These are phyloP conservation scores for Lagenidium giganteum DNA, from an alignment of 352 stramenopile genomes.

Conservation along the genomic window DNA sequence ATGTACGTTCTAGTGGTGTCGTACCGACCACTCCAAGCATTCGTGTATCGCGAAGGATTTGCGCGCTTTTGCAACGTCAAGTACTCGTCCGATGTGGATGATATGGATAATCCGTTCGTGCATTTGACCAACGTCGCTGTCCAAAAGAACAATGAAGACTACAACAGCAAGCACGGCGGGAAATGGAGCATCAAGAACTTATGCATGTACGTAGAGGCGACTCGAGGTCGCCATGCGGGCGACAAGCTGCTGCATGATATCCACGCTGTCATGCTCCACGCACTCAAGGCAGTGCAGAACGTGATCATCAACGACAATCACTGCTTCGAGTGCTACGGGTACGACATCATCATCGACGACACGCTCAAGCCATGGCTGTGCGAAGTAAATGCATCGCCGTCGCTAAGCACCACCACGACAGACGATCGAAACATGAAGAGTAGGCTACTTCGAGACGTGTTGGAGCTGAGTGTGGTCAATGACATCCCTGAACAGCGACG, in stretches of 20 bases:
- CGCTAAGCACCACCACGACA: conserved; percentile 58
- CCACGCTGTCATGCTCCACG: conserved; percentile 82
- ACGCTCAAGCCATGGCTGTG: conserved; percentile 91
- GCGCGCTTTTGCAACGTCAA: conserved; percentile 92
- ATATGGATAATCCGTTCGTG: conserved; percentile 90
- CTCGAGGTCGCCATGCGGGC: conserved; percentile 36
- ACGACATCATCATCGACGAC: conserved; percentile 92
- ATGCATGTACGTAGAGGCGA: conserved; percentile 80
- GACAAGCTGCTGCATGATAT: conserved; percentile 65
- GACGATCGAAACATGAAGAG: conserved; percentile 82
- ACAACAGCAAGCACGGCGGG: conserved; percentile 87
- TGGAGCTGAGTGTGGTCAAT: conserved; percentile 51
- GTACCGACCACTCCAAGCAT: conserved; percentile 76
- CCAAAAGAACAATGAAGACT: conserved; percentile 90
- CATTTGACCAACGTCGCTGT: conserved; percentile 89
- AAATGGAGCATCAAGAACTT: conserved; percentile 90
- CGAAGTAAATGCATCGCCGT: conserved; percentile 83
- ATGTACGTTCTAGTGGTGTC: conserved; percentile 92
- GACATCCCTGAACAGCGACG: conserved; percentile 42
- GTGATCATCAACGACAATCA: conserved; percentile 93
- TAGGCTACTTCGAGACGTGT: conserved; percentile 58
- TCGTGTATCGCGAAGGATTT: conserved; percentile 87
- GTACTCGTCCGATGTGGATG: conserved; percentile 72
- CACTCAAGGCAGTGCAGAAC: conserved; percentile 83
- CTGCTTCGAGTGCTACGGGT: conserved; percentile 95